Percentiles rank a stretch among this genome's conserved stretches.
phyloP scores from a whole-genome alignment of 2,329 filamentous ascomycete species.

The Cryphonectria parasitica region DNA sequence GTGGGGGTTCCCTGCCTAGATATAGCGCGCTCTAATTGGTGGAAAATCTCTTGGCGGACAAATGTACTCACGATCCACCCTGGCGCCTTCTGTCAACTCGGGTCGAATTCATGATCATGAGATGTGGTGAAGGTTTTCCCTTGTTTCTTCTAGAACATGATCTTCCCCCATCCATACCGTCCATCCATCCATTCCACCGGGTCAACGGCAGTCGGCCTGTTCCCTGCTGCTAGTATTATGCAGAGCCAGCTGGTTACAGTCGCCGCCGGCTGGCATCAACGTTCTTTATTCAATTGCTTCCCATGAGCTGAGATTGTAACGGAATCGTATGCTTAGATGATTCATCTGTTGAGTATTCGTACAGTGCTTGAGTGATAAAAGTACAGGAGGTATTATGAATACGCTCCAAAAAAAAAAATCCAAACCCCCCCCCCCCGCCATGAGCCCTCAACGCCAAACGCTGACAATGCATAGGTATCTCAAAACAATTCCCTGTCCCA shows the following conservation, averaged over 20 bases:
- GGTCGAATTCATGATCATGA: constrained; percentile 6
- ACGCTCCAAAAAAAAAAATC: background rate
- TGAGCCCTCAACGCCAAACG: constrained; percentile 4
- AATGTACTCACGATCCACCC: background rate
- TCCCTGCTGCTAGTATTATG: background rate
- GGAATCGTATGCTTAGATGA: background rate
- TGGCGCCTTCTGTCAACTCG: background rate
- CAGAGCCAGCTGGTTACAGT: background rate
- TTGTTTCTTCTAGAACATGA: background rate
- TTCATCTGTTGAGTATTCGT: background rate
- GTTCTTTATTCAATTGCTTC: background rate
- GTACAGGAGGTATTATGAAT: background rate
- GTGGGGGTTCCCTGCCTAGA: constrained; percentile 19
- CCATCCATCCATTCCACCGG: background rate
- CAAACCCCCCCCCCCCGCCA: too few species aligned
- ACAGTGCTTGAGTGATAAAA: background rate
- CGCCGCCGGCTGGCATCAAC: background rate
- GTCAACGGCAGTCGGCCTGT: background rate
- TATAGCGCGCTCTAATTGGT: constrained; percentile 19
- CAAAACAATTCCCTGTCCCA: background rate
- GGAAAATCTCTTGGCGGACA: constrained; percentile 24
- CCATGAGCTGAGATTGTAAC: background rate
- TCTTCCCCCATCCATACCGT: background rate
- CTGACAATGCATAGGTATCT: constrained; percentile 3
- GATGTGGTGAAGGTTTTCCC: background rate